Evolutionary conservation across 1,284 basidiomycete genomes (phyloP).

Genomic region (Ganoderma leucocontextum): DNA sequence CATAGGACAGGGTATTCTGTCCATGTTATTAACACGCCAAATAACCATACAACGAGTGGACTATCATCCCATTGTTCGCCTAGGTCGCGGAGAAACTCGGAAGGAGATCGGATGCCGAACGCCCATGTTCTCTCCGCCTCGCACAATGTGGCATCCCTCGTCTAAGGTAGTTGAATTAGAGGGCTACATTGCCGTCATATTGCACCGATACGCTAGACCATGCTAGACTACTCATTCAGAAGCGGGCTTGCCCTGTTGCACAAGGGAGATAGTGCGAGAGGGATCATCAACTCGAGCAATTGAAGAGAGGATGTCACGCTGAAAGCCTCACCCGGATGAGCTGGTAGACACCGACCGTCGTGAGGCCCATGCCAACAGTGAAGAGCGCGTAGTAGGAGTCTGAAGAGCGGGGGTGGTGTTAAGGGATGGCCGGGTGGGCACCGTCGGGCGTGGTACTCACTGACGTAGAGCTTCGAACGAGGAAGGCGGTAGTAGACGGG

Average conservation of each 20-base stretch:
- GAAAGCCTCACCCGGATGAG: conserved; percentile 60
- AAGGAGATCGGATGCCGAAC: conserved; percentile 5
- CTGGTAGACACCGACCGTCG: conserved; percentile 56
- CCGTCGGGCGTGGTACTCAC: conserved; percentile 41
- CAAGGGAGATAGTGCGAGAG: neutral
- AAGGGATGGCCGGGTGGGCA: conserved; percentile 3
- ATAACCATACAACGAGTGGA: neutral
- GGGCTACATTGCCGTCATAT: conserved; percentile 29
- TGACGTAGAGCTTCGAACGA: conserved; percentile 55
- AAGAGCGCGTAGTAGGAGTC: conserved; percentile 64
- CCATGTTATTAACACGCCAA: neutral
- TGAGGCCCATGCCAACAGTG: conserved; percentile 59
- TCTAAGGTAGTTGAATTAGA: conserved; percentile 12
- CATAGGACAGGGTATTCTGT: neutral
- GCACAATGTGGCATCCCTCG: conserved; percentile 8
- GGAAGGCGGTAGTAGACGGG: conserved; percentile 58
- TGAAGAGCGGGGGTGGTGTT: conserved; percentile 39
- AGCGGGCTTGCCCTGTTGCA: conserved; percentile 39
- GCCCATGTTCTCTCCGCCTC: neutral
- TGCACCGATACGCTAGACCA: conserved; percentile 19
- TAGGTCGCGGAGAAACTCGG: conserved; percentile 3
- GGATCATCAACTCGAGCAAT: neutral
- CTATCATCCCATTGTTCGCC: neutral
- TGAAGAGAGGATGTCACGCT: neutral
- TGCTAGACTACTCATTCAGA: conserved; percentile 29